Conservation (phyloP, 805 yeast species). For the Grigorovia jiainica region DNA sequence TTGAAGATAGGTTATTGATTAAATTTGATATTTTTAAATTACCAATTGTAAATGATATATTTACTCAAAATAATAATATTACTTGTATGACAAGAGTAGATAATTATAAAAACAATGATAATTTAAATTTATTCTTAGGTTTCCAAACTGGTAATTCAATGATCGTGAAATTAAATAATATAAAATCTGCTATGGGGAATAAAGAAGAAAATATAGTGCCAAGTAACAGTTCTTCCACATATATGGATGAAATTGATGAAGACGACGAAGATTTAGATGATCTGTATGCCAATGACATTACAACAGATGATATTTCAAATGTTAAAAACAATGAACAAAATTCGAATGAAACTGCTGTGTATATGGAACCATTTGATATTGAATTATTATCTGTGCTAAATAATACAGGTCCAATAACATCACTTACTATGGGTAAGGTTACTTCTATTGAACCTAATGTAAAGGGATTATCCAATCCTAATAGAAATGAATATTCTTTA, state of each 20-base stretch:
- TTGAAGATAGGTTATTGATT: conserved; percentile 25
- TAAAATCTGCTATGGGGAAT: conserved; percentile 22
- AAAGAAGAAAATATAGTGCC: conserved; percentile 35
- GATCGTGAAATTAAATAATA: conserved; percentile 30
- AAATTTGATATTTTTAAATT: conserved; percentile 23
- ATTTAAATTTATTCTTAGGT: conserved; percentile 48
- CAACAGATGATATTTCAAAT: conserved; percentile 21
- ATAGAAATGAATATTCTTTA: conserved; percentile 53
- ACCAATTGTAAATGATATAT: conserved; percentile 25
- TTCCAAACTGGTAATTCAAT: conserved; percentile 51
- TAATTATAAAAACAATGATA: conserved; percentile 20
- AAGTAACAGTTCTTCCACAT: conserved; percentile 10
- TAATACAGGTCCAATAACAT: conserved; percentile 66
- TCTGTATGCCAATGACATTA: conserved; percentile 7
- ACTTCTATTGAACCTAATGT: conserved; percentile 41
- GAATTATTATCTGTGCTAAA: conserved; percentile 42
- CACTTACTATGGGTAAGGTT: conserved; percentile 54
- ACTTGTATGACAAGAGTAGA: conserved; percentile 20
- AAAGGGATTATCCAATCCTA: conserved; percentile 62
- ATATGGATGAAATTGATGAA: conserved; percentile 24
- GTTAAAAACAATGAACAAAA: conserved; percentile 2
- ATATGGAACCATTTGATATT: conserved; percentile 31
- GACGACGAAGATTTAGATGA: conserved; percentile 29
- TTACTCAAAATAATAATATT: conserved; percentile 20
- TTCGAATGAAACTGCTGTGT: conserved; percentile 14